phyloP scores from a whole-genome alignment of 495 filamentous ascomycete species.

The Bryoglossum gracile region DNA sequence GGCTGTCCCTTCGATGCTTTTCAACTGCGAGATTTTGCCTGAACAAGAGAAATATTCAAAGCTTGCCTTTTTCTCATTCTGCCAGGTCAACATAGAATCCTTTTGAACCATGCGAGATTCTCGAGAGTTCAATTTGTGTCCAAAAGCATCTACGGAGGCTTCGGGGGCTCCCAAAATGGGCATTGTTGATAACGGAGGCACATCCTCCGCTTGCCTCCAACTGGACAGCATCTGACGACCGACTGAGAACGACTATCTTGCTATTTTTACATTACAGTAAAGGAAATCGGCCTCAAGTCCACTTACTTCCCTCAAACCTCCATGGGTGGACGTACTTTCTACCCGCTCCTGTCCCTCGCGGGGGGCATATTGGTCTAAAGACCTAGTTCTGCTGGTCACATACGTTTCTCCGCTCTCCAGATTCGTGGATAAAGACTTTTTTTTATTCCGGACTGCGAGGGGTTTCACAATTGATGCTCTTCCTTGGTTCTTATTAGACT shows the following conservation, averaged over 20 bases:
- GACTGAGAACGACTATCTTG: not conserved
- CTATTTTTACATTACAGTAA: no score
- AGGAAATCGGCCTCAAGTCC: no score
- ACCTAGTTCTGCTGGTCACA: not conserved
- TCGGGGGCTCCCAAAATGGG: not conserved
- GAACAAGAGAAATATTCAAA: no score
- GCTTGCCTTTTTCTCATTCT: no score
- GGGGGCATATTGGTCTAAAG: no score
- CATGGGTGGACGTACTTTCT: no score
- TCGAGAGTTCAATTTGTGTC: no score
- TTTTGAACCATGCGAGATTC: no score
- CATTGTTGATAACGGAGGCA: not conserved
- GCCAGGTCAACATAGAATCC: no score
- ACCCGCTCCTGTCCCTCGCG: slow-evolving; percentile 1
- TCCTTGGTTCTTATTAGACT: not conserved
- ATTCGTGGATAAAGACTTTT: not conserved
- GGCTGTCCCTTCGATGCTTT: not conserved
- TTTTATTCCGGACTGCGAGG: not conserved
- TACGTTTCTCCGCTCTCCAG: not conserved
- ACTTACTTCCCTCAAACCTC: no score
- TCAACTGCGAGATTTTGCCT: not conserved
- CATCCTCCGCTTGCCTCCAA: not conserved
- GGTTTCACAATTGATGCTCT: not conserved
- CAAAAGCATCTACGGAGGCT: no score
- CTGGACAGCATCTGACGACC: not conserved